Evolutionary conservation across 148 eudicot species (phyloP), one percentile per base, ranked within the genome.

Genomic region (Amaranthus hypochondriacus): DNA sequence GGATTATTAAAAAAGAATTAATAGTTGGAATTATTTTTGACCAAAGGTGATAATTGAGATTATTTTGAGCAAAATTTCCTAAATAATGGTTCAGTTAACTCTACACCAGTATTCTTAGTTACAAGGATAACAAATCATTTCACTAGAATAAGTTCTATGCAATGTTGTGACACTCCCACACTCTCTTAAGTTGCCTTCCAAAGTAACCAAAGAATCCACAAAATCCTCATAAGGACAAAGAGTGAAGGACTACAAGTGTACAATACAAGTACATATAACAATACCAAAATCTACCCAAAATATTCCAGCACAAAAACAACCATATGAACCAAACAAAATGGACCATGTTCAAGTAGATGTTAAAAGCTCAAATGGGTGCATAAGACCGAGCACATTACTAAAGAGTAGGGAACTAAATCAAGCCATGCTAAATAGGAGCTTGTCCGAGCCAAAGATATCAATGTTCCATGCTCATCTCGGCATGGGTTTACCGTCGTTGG

Each of bases 391-490:
- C 88, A 86, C 87, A 47, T 75, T 93, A 65, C 48, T 93, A 51
- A 96, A 93, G 81, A 82, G 9, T 93, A 93, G 80, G 77, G 93
- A 89, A 66, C 81, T 93, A 55, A 93, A 86, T 66, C 91, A 85
- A 48, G 96, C 96, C 74, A 90, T 90, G 58, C 85, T 93, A 15
- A 83, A 85, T 47, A 81, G 98, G 72, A 90, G 93, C 79, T 66
- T 90, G 52, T 93, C 96, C 2, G 96, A 90, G 79, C 84, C 98
- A 4, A 70, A 81, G 51, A 72, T 50, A 2, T 66, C 78, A 4
- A 48, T 77, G 59, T 46, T 78, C 70, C 42, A n/a, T 2, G 44
- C 48, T 18, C 62, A 14, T 68, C 48, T 9, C 55, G 54, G 44
- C 71, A 53, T 28, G 12, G 74, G 55, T 15, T 7, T 71, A 1